phyloP scores from a whole-genome alignment of 2,329 filamentous ascomycete species.

The Nothopassalora personata region DNA sequence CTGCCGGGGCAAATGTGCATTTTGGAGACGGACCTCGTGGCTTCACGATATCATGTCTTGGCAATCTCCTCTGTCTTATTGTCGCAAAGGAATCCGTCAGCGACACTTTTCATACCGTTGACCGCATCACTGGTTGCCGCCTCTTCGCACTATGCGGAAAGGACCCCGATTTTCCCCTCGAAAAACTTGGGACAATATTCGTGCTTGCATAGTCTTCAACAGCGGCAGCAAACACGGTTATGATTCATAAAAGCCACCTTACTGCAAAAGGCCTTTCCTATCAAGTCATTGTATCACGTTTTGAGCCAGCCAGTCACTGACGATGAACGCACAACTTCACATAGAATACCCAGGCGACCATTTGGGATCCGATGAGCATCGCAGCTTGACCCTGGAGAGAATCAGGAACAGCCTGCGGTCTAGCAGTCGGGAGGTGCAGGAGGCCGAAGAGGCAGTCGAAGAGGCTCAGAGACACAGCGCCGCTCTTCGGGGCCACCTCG shows the following conservation, averaged over 20 bases:
- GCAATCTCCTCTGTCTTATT: conserved; percentile 26
- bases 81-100: conserved; percentile 29
- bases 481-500: neutral
- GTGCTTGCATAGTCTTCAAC: too few relatives aligned
- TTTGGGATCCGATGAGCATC: neutral
- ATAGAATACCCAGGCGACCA: too few relatives aligned
- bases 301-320: too few relatives aligned
- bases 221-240: too few relatives aligned
- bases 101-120: conserved; percentile 23
- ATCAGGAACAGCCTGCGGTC: neutral
- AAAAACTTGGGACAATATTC: too few relatives aligned
- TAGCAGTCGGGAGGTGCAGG: neutral
- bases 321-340: too few relatives aligned
- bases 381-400: neutral
- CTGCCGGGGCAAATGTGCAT: conserved; percentile 30
- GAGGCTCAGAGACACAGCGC: neutral
- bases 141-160: neutral
- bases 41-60: conserved; percentile 24
- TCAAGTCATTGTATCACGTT: too few relatives aligned
- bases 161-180: neutral
- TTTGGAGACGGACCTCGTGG: conserved; percentile 25
- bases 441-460: neutral
- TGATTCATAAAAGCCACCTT: too few relatives aligned
- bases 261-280: too few relatives aligned
- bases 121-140: conserved; percentile 14